These are phyloP conservation scores for Saccharomycopsis sp. DNA, from an alignment of 805 yeast species.

Conservation along the genomic window DNA sequence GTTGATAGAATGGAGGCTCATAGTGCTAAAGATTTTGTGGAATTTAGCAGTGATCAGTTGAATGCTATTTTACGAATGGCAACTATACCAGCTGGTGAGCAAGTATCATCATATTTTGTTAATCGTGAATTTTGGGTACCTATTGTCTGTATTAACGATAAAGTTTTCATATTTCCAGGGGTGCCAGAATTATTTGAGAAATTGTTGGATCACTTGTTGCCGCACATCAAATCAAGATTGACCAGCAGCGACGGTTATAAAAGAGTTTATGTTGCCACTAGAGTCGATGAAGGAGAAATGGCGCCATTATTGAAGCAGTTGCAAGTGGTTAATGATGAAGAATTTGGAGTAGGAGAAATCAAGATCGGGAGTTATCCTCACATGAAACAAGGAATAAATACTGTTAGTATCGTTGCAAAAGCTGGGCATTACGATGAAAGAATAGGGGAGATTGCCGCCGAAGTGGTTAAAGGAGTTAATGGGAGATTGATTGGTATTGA, in stretches of 20 bases:
- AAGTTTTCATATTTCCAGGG: slow-evolving; percentile 74
- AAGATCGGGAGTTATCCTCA: slow-evolving; percentile 88
- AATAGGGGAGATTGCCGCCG: slow-evolving; percentile 40
- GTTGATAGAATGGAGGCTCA: slow-evolving; percentile 46
- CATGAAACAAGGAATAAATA: slow-evolving; percentile 51
- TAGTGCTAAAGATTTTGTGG: slow-evolving; percentile 28
- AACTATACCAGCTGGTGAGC: slow-evolving; percentile 44
- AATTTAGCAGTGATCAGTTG: slow-evolving; percentile 33
- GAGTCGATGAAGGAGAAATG: slow-evolving; percentile 53
- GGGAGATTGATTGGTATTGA: background rate
- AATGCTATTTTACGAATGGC: slow-evolving; percentile 72
- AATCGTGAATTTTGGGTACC: slow-evolving; percentile 75
- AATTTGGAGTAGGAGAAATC: slow-evolving; percentile 29
- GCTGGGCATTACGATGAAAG: slow-evolving; percentile 27
- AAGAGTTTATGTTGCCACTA: slow-evolving; percentile 58
- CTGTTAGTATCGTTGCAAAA: slow-evolving; percentile 70
- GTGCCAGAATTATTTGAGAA: slow-evolving; percentile 66
- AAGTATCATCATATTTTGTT: slow-evolving; percentile 42
- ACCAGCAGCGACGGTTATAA: slow-evolving; percentile 27
- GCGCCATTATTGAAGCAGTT: slow-evolving; percentile 55
- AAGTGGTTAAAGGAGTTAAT: slow-evolving; percentile 31
- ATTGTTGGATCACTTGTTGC: slow-evolving; percentile 41
- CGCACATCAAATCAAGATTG: slow-evolving; percentile 32
- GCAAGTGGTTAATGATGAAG: slow-evolving; percentile 32
- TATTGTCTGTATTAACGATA: slow-evolving; percentile 56